phyloP scores from a whole-genome alignment of 352 stramenopile species.

The Pythium graminicola region DNA sequence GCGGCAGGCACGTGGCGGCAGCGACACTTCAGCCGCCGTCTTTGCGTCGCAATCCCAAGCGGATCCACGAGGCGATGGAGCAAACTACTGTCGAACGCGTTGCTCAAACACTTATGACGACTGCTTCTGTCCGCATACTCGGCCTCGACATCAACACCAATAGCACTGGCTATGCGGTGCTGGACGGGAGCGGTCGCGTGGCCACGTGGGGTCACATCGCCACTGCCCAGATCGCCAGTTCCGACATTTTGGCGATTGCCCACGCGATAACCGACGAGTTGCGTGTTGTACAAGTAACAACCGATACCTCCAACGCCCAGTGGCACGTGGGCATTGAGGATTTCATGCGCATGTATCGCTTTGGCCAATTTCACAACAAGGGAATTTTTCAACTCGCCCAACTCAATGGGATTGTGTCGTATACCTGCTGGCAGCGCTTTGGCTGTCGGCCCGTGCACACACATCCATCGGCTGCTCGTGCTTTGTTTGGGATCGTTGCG shows the following conservation, averaged over 20 bases:
- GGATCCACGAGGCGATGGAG: slow-evolving; percentile 48
- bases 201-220: slow-evolving; percentile 52
- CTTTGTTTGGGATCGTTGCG: slow-evolving; percentile 37
- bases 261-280: slow-evolving; percentile 43
- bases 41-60: slow-evolving; percentile 24
- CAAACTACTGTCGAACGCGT: slow-evolving; percentile 18
- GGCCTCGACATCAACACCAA: slow-evolving; percentile 83
- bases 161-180: slow-evolving; percentile 66
- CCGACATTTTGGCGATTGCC: slow-evolving; percentile 60
- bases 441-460: slow-evolving; percentile 44
- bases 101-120: slow-evolving; percentile 13
- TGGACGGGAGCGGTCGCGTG: slow-evolving; percentile 45
- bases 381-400: slow-evolving; percentile 83
- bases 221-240: slow-evolving; percentile 52
- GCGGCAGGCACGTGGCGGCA: background rate
- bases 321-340: slow-evolving; percentile 82
- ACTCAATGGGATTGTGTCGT: slow-evolving; percentile 82
- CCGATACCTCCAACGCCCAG: background rate
- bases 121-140: slow-evolving; percentile 46
- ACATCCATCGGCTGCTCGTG: slow-evolving; percentile 69
- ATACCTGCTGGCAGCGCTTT: slow-evolving; percentile 66
- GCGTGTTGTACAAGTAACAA: slow-evolving; percentile 21
- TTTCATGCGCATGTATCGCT: slow-evolving; percentile 79
- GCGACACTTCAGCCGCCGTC: background rate
- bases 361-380: slow-evolving; percentile 71